Base-by-base conservation (phyloP, 192 early-diverging fungal species). In the Gaertneriomyces sp. region DNA sequence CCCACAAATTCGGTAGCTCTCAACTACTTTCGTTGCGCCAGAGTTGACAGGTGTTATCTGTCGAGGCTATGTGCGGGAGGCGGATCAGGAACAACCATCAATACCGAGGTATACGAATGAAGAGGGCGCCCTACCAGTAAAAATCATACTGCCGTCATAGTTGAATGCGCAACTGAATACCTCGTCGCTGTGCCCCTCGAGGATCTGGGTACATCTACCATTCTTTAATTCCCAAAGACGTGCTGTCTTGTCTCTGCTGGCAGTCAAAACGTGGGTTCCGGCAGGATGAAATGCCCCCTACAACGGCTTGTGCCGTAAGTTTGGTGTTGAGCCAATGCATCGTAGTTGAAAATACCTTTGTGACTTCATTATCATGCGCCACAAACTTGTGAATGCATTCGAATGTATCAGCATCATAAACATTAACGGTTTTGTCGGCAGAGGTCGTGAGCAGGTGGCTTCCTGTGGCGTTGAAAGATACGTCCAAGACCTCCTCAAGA, bases 401-500 rank as follows among this genome's bases (percentile, higher is more conserved):
- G 42, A 55, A 63, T 8, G 70, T 71, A 1, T 56, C 33, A 0
- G 66, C 53, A 33, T 76, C 68, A 40, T 66, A 74, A n/a, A 83
- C 43, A 11, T 58, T 42, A 11, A 67, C 71, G 3, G 81, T 79
- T 17, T 60, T 25, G 54, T 83, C 81, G 0, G 81, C 56, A 6
- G 76, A 77, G 4, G 56, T 74, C 2, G 75, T 81, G 14, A 74
- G 69, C 8, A 83, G 58, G 12, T 56, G 49, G n/a, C 20, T 64
- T 11, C 76, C 76, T 11, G 55, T 53, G 10, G 58, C 42, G 51
- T 64, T 59, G 63, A 72, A 74, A 4, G 69, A 55, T 0, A 71
- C 70, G 52, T 83, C 81, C 40, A 83, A 58, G 4, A 83, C 76
- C 52, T 81, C 79, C 33, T 76, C 75, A 19, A 74, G 70, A 68